Base-by-base conservation (phyloP, 2,329 filamentous ascomycete genomes). In the Rhinocladiella similis region DNA sequence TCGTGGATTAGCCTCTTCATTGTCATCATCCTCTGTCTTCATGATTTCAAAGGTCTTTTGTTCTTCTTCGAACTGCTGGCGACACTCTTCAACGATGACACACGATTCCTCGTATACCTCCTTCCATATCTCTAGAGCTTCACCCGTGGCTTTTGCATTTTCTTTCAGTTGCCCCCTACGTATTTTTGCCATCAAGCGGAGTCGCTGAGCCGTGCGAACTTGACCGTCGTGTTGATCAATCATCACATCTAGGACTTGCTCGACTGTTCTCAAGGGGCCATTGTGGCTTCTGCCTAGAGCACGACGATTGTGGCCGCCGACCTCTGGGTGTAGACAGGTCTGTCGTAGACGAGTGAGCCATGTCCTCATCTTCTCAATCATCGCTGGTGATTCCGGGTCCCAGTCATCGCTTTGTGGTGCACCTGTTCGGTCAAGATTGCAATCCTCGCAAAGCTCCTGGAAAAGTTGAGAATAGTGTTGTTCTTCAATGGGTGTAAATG, bases 161-260 rank as follows among this genome's bases (percentile, higher is more conserved):
- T 93, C 91, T 38, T 89, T 78, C 3, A 97, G 74, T 64, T 97
- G 92, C 0, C 90, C 93, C 53, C 84, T 80, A 14, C 80, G 82
- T 43, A 96, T 75, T 59, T 83, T 84, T 33, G 79, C 79, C 2
- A 83, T 69, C 5, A 96, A 77, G 47, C 87, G 78, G 1, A 79
- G 75, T 50, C 91, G 83, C 67, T 94, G 87, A 56, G 93, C 86
- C 0, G 80, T 73, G 50, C 86, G 83, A 54, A 93, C 82, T 1
- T 74, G 69, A 5, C 77, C 77, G 55, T 93, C 89, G 42, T 88
- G 91, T 67, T 93, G 86, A 53, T 96, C 91, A 56, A 97, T 87
- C 93, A 99, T 97, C 3, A 87, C 85, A 62, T 91, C 87, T 10
- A 99, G 77, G 1, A 97, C 93, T 70, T 97, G 90, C 16, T 86